phyloP scores from a whole-genome alignment of 2,329 filamentous ascomycete species.

The Cercospora zeina region DNA sequence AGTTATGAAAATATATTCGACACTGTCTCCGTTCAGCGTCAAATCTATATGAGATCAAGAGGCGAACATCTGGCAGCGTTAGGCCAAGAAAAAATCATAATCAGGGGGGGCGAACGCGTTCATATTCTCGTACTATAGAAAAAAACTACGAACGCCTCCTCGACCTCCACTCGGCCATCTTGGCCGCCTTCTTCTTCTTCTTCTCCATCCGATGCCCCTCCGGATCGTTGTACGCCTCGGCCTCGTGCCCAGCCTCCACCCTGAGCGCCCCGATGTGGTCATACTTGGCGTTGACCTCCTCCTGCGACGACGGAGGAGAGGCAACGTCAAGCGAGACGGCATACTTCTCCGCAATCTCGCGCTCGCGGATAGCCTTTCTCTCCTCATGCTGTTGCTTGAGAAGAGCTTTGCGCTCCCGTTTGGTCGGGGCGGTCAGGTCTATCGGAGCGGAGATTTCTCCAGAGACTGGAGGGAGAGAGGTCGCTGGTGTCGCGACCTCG shows the following conservation, averaged over 20 bases:
- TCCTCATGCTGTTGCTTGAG: slow-evolving; percentile 3
- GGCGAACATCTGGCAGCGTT: too few species aligned
- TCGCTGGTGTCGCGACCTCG: neutral
- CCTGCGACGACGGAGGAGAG: neutral
- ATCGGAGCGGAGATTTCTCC: neutral
- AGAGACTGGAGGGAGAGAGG: neutral
- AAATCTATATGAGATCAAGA: too few species aligned
- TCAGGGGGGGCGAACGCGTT: too few species aligned
- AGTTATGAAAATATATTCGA: too few species aligned
- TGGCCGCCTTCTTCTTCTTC: slow-evolving; percentile 1
- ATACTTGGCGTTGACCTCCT: slow-evolving; percentile 6
- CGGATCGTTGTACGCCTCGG: neutral
- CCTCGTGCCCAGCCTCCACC: neutral
- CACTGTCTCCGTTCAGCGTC: too few species aligned
- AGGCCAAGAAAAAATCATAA: too few species aligned
- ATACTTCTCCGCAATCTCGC: slow-evolving; percentile 1
- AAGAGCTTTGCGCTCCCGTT: slow-evolving; percentile 3
- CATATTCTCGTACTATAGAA: too few species aligned
- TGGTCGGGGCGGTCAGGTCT: slow-evolving; percentile 6
- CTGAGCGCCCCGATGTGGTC: neutral
- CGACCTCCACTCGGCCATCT: neutral
- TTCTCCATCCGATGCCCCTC: neutral
- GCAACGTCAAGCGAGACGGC: neutral
- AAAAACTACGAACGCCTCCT: too few species aligned
- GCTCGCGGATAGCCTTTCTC: slow-evolving; percentile 2